These are phyloP conservation scores for Candida gorgasii DNA, from an alignment of 805 yeast genomes.

Conservation along the genomic window DNA sequence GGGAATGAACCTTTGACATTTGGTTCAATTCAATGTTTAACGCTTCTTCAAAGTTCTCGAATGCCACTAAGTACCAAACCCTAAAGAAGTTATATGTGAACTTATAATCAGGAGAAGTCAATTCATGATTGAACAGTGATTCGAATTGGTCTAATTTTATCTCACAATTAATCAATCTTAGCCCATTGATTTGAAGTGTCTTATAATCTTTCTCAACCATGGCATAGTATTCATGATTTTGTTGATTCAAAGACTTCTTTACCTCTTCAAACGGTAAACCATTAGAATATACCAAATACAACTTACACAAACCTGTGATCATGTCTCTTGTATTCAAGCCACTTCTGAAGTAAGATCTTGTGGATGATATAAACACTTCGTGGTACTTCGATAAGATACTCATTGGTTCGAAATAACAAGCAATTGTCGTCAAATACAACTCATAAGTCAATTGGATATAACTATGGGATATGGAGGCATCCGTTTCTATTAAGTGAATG, in stretches of 20 bases:
- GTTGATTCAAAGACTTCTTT: background rate
- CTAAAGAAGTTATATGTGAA: constrained; percentile 14
- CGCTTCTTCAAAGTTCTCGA: constrained; percentile 21
- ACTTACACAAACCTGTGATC: constrained; percentile 15
- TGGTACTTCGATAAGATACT: constrained; percentile 31
- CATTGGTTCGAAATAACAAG: constrained; percentile 42
- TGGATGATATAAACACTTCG: constrained; percentile 18
- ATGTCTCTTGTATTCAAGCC: constrained; percentile 10
- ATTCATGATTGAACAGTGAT: background rate
- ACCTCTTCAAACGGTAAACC: constrained; percentile 14
- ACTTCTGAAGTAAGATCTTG: constrained; percentile 15
- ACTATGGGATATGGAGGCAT: constrained; percentile 32
- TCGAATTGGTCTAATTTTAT: constrained; percentile 14
- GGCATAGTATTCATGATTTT: constrained; percentile 11
- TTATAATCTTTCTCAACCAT: constrained; percentile 2
- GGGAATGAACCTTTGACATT: constrained; percentile 21
- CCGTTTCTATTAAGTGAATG: constrained; percentile 34
- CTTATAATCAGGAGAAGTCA: constrained; percentile 10
- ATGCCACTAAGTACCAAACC: constrained; percentile 13
- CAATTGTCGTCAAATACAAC: constrained; percentile 42
- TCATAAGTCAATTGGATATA: constrained; percentile 42
- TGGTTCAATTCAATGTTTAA: constrained; percentile 15
- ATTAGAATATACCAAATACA: constrained; percentile 17
- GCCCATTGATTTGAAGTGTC: constrained; percentile 8
- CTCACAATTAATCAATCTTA: constrained; percentile 13